phyloP scores from a whole-genome alignment of 371 early-diverging fungal species.

The Mucor lusitanicus region DNA sequence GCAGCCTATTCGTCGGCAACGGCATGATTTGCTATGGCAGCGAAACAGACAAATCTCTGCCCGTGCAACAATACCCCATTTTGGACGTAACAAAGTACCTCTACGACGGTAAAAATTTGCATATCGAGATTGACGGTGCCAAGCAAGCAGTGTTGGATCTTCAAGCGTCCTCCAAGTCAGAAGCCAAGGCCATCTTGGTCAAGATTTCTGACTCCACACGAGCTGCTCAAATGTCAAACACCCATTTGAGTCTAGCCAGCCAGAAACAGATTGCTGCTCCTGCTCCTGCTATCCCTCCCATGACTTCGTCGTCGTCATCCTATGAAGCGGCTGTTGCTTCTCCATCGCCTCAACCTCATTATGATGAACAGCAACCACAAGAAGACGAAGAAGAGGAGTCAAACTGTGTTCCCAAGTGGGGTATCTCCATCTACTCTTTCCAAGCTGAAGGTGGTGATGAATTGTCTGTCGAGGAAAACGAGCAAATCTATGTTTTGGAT shows the following conservation, averaged over 20 bases:
- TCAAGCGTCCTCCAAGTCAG: constrained; percentile 66
- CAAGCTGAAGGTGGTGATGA: constrained; percentile 76
- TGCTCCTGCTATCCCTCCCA: constrained; percentile 8
- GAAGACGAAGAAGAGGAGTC: constrained; percentile 29
- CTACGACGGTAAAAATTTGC: constrained; percentile 64
- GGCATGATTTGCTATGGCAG: constrained; percentile 68
- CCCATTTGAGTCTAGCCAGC: constrained; percentile 6
- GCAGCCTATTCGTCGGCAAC: constrained; percentile 71
- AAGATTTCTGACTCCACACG: constrained; percentile 64
- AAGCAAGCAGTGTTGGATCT: constrained; percentile 63
- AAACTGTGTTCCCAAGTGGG: constrained; percentile 60
- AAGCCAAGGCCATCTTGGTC: constrained; percentile 67
- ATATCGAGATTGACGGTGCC: constrained; percentile 61
- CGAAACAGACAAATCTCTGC: constrained; percentile 71
- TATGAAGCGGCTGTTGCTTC: neutral
- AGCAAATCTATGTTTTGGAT: constrained; percentile 75
- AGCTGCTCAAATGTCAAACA: constrained; percentile 38
- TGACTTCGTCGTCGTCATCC: neutral
- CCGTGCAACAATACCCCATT: constrained; percentile 69
- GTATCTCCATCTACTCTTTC: constrained; percentile 79
- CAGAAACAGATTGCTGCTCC: constrained; percentile 26
- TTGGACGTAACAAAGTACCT: constrained; percentile 60
- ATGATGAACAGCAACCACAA: constrained; percentile 25
- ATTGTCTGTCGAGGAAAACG: constrained; percentile 70
- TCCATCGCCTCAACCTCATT: neutral